phyloP scores from a whole-genome alignment of 129 eudicot genomes.

The Arctium minus region DNA sequence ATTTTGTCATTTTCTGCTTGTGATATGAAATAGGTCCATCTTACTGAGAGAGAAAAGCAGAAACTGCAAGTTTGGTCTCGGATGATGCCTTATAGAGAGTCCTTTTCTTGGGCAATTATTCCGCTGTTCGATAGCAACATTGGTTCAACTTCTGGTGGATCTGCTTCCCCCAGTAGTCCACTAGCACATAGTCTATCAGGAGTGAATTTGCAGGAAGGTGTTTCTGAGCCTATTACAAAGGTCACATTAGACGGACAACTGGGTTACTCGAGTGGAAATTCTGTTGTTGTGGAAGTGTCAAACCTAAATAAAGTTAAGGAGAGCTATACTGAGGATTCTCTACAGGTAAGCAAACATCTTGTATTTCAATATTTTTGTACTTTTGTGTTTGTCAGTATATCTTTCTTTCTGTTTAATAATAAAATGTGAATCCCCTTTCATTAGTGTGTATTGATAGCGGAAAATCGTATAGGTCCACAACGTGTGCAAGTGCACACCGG shows the following conservation, averaged over 20 bases:
- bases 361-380: background rate
- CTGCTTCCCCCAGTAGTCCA: constrained; percentile 93
- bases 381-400: background rate
- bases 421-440: background rate
- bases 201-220: constrained; percentile 66
- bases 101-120: constrained; percentile 94
- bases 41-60: constrained; percentile 97
- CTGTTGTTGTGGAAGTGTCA: constrained; percentile 94
- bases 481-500: too few relatives aligned
- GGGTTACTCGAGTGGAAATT: constrained; percentile 75
- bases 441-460: background rate
- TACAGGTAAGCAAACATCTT: constrained; percentile 49
- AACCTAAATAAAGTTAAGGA: constrained; percentile 95
- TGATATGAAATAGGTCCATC: constrained; percentile 56
- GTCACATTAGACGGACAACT: constrained; percentile 78
- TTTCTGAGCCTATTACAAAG: constrained; percentile 62
- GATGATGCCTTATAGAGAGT: constrained; percentile 95
- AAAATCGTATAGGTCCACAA: too few relatives aligned
- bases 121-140: constrained; percentile 87
- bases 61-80: constrained; percentile 99
- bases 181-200: constrained; percentile 72
- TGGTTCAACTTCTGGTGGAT: constrained; percentile 70
- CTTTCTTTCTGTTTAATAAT: background rate
- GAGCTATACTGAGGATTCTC: constrained; percentile 91
- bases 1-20: background rate